Percentiles rank a stretch among this genome's conserved stretches.
These are phyloP conservation scores for Comarum palustre DNA, from an alignment of 306 rosid genomes.

Conservation along the genomic window DNA sequence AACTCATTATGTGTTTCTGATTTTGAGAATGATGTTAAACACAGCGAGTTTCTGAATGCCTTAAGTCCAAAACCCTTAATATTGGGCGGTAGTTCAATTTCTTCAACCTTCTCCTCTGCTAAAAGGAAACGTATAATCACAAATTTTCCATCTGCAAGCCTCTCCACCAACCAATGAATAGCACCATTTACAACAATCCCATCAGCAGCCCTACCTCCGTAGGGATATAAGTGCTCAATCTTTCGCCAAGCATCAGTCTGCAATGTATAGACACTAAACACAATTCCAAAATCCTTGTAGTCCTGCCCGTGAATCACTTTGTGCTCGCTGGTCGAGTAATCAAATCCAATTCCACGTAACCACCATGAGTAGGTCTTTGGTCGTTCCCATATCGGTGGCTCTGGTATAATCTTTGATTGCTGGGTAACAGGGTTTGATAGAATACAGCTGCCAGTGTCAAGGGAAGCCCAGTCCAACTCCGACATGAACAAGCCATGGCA, in stretches of 20 bases:
- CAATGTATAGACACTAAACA: constrained; percentile 5
- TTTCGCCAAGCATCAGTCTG: constrained; percentile 1
- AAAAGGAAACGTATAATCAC: neutral
- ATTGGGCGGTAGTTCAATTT: neutral
- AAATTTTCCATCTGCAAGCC: neutral
- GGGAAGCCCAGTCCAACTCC: too few relatives aligned
- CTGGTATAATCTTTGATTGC: neutral
- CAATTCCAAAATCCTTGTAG: neutral
- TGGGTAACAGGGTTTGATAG: neutral
- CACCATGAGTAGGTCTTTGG: neutral
- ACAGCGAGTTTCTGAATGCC: neutral
- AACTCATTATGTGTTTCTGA: too few relatives aligned
- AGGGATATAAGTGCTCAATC: neutral
- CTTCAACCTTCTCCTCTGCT: neutral
- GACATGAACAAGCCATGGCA: too few relatives aligned
- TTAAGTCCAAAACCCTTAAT: neutral
- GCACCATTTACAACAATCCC: neutral
- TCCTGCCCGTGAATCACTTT: neutral
- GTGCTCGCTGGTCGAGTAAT: neutral
- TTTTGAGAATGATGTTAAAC: neutral
- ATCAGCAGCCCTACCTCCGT: neutral
- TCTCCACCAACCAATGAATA: neutral
- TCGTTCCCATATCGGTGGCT: neutral
- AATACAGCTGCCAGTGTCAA: too few relatives aligned
- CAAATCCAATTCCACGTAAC: neutral